Base-by-base conservation (phyloP, 768 basidiomycete genomes). In the Leccinum broughii region DNA sequence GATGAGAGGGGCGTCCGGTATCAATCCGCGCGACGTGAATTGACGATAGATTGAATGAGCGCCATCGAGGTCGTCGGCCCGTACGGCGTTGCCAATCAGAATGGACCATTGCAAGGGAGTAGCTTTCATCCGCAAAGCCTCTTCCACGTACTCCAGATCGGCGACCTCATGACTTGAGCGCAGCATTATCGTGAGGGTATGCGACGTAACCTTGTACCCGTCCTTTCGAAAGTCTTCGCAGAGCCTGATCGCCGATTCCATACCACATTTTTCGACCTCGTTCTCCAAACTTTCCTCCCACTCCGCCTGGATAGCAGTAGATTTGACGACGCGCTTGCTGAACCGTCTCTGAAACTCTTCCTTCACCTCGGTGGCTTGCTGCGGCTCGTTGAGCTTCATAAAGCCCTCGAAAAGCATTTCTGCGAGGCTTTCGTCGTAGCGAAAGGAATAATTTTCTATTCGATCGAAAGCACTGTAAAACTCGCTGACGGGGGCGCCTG, bases 1-100 rank as follows among this genome's bases (percentile, higher is more conserved):
- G 20, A 87, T 73, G 54, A 89, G 73, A 50, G 72, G 74, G 7
- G 82, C 77, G 28, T 83, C 82, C 5, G 84, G 83, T 3, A 63
- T 65, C 20, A 86, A 69, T 24, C 82, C 82, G 13, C 75, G 70
- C 11, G 68, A 61, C 60, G 74, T 77, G 57, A 82, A 77, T 39
- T 77, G 72, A 26, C 78, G 65, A 68, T 88, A 91, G 17, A 86
- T 74, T 3, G 74, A 68, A 26, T 85, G 63, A 3, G 83, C 88
- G 17, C 77, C 72, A 1, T 62, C 20, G 6, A 78, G 56, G 51
- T 81, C 71, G 17, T 75, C 76, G 1, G 72, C 62, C 13, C 76
- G 77, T 52, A 82, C 67, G 46, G 76, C 76, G 63, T 88, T 87
- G 49, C 70, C 67, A 60, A 92, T 77, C 35, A 90, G 67, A 56